Base-by-base conservation (phyloP, 768 basidiomycete species). In the Mycena indigotica region DNA sequence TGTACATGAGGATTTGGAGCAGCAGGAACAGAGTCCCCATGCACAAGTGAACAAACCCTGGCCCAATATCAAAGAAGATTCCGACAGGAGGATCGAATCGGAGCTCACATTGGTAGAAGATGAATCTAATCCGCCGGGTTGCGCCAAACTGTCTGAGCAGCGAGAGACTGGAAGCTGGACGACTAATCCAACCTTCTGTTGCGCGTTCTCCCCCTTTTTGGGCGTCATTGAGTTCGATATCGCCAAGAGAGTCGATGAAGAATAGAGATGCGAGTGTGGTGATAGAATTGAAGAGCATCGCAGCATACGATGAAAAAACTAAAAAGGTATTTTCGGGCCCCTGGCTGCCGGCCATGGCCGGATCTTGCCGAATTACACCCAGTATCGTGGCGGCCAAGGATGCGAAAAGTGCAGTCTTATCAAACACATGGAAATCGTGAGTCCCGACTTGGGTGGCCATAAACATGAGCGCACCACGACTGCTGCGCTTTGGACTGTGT, bases 41-140 rank as follows among this genome's bases (percentile, higher is more conserved):
- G 26, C 32, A 46, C n/a, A 55, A 28, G 32, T 55, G 38, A 12
- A 26, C 10, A 24, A 55, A 16, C 53, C 53, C 53, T 55, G 23
- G 16, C 17, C 16, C 2, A 45, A 8, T 4, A 35, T 17, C 4
- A 25, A 4, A 4, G 28, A 13, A 24, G 23, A 15, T 5, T 28
- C 10, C 19, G 44, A 13, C 25, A 21, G 17, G 8, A 35, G 10
- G n/a, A 17, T 28, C 16, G 25, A 15, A 12, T n/a, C n/a, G 4
- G 5, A 2, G 39, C 55, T 28, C 24, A 56, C 55, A 56, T 30
- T 56, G 55, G 19, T 50, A 28, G 39, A 56, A 56, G 26, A 56
- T 50, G 3, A 17, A 44, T n/a, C n/a, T 51, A 4, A 56, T 13
- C 16, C 45, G 25, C 4, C 12, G 17, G 0, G n/a, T 19, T 16